These are phyloP conservation scores for Hippophae rhamnoides DNA, from an alignment of 306 rosid species.

Conservation along the genomic window DNA sequence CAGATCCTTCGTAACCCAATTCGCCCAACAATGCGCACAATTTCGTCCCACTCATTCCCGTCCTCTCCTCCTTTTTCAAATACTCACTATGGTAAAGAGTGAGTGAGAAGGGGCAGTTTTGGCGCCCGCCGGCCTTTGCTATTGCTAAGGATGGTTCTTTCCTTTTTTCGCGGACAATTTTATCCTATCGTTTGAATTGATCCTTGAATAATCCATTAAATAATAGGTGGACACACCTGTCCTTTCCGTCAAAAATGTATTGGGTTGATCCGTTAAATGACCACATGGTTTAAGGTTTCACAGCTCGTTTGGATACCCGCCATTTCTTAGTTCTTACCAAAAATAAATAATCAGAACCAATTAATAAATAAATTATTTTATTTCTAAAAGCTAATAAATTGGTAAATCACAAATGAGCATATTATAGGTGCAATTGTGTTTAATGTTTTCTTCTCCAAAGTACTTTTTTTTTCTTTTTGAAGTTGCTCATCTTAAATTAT, in stretches of 20 bases:
- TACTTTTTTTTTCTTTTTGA: no score
- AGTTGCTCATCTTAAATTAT: no score
- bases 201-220: background rate
- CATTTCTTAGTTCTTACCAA: no score
- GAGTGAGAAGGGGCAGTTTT: constrained; percentile 2
- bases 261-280: no score
- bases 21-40: constrained; percentile 57
- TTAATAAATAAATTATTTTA: no score
- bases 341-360: no score
- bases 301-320: no score
- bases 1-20: constrained; percentile 58
- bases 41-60: constrained; percentile 57
- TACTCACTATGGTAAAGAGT: background rate
- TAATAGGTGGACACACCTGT: background rate
- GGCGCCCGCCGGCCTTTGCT: constrained; percentile 31
- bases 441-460: no score
- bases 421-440: no score
- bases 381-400: no score
- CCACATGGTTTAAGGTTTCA: no score
- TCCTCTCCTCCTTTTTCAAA: background rate
- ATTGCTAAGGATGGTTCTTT: background rate
- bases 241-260: background rate
- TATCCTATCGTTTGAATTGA: background rate
- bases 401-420: no score
- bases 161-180: background rate